These are phyloP conservation scores for Aspergillus sp. DNA, from an alignment of 2,329 filamentous ascomycete genomes.

Conservation along the genomic window DNA sequence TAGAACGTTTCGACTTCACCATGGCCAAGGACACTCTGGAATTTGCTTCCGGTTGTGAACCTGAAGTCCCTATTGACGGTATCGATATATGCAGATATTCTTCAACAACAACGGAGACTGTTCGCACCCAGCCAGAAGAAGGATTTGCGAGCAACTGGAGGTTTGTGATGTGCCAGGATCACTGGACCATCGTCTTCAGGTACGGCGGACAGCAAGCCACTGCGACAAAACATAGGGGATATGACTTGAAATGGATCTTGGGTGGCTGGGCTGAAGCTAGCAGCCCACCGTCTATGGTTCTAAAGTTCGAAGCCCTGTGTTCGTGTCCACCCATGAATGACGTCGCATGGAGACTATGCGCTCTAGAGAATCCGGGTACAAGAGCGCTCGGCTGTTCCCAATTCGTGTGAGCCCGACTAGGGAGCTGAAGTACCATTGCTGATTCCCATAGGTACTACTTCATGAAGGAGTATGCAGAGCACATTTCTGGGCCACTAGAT, in stretches of 20 bases:
- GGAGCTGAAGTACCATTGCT: not conserved
- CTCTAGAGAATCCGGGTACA: not conserved
- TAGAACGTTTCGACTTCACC: not conserved
- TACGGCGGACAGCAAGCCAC: not conserved
- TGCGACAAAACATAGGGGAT: slow-evolving; percentile 2
- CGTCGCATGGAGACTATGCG: not conserved
- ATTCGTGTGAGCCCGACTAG: not conserved
- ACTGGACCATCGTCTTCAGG: slow-evolving; percentile 1
- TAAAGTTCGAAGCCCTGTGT: not conserved
- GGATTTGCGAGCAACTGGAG: not conserved
- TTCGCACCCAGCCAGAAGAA: not conserved
- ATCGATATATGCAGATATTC: not conserved
- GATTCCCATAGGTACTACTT: not conserved
- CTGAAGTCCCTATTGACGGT: not conserved
- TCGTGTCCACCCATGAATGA: not conserved
- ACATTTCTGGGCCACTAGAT: not conserved
- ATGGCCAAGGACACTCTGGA: slow-evolving; percentile 1
- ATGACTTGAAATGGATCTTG: not conserved
- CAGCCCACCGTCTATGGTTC: not conserved
- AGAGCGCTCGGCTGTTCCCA: not conserved
- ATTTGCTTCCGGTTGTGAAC: slow-evolving; percentile 3
- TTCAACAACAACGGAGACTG: not conserved
- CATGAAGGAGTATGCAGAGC: not conserved
- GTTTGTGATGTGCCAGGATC: not conserved
- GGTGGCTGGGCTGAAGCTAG: not conserved